A percentile compares a stretch with the other conserved stretches of the same genome.
Conservation (phyloP, 257 asterid genomes). For the Solanum chiquidenum region DNA sequence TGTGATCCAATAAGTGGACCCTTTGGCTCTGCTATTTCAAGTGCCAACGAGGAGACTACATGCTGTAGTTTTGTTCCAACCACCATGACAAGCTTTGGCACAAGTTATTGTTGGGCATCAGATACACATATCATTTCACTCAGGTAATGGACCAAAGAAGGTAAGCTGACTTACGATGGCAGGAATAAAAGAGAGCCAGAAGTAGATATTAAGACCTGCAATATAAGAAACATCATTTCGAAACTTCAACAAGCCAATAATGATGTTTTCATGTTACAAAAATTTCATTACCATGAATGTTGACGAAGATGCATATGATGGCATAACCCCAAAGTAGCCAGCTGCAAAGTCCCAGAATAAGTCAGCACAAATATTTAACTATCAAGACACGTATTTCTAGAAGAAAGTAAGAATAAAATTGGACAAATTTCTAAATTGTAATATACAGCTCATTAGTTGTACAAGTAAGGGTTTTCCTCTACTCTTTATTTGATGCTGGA, state of each 20-base stretch:
- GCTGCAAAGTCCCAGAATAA: slow-evolving; percentile 30
- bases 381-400: not conserved
- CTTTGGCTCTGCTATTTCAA: slow-evolving; percentile 55
- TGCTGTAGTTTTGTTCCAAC: slow-evolving; percentile 93
- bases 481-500: not conserved
- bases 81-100: slow-evolving; percentile 65
- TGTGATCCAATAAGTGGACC: slow-evolving; percentile 39
- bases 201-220: slow-evolving; percentile 81
- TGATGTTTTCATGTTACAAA: not conserved
- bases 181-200: slow-evolving; percentile 86
- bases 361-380: not conserved
- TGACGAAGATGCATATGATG: slow-evolving; percentile 76
- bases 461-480: not conserved
- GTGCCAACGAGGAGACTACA: slow-evolving; percentile 77
- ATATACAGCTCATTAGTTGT: not conserved
- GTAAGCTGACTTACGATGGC: slow-evolving; percentile 46
- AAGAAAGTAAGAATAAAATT: not conserved
- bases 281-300: slow-evolving; percentile 57
- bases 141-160: not conserved
- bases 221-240: not conserved
- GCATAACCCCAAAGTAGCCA: slow-evolving; percentile 95
- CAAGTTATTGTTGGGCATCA: not conserved
- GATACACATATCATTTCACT: slow-evolving; percentile 1
- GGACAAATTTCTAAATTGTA: not conserved
- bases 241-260: not conserved